Percentiles rank a stretch among this genome's conserved stretches.
These are phyloP conservation scores for Chaetomium cochliodes DNA, from an alignment of 495 filamentous ascomycete genomes.

Conservation along the genomic window DNA sequence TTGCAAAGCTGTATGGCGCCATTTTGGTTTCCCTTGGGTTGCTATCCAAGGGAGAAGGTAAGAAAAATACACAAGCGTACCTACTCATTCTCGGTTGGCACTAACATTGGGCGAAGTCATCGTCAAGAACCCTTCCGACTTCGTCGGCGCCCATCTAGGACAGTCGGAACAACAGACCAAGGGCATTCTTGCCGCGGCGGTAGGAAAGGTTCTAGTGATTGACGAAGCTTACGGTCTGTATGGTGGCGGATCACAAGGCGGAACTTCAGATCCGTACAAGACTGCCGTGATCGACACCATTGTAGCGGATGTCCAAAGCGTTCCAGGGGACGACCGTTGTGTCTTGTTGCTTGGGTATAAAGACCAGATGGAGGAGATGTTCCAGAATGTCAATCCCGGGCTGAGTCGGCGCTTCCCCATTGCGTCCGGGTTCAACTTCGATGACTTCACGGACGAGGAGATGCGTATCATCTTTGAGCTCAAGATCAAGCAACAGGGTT, in stretches of 20 bases:
- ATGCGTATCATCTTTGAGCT: constrained; percentile 58
- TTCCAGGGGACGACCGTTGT: constrained; percentile 73
- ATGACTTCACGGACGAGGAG: constrained; percentile 64
- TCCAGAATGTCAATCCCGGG: constrained; percentile 77
- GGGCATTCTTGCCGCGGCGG: constrained; percentile 61
- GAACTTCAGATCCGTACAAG: constrained; percentile 55
- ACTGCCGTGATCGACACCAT: constrained; percentile 72
- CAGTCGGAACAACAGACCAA: constrained; percentile 70
- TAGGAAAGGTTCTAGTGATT: constrained; percentile 74
- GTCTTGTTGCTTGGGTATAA: constrained; percentile 76
- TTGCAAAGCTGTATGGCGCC: constrained; percentile 70
- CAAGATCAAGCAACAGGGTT: constrained; percentile 52
- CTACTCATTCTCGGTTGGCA: background rate
- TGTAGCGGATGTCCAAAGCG: constrained; percentile 78
- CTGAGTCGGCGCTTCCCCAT: constrained; percentile 68
- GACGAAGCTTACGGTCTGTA: constrained; percentile 69
- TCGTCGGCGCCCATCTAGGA: constrained; percentile 63
- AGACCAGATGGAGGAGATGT: constrained; percentile 74
- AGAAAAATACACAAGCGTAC: constrained; percentile 16
- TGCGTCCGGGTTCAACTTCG: constrained; percentile 63
- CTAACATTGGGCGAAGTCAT: constrained; percentile 42
- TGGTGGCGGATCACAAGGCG: constrained; percentile 24
- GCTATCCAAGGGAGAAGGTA: constrained; percentile 63
- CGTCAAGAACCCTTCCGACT: constrained; percentile 70
- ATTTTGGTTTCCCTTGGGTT: constrained; percentile 62